A percentile compares a stretch with the other conserved stretches of the same genome.
These are phyloP conservation scores for Termitomyces sp. DNA, from an alignment of 768 basidiomycete species.

Conservation along the genomic window DNA sequence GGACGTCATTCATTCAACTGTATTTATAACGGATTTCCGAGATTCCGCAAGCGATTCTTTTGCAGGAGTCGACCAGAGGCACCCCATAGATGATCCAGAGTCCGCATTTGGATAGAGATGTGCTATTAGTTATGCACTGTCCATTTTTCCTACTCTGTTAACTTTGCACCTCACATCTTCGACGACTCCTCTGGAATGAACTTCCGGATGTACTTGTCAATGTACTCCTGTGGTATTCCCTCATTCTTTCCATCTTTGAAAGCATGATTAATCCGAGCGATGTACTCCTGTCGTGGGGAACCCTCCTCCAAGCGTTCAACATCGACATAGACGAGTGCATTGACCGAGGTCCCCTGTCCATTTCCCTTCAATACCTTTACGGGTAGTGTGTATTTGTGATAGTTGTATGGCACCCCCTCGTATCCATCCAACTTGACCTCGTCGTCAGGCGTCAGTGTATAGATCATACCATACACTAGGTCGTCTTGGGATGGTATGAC, in stretches of 20 bases:
- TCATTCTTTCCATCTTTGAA: conserved; percentile 39
- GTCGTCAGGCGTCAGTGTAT: conserved; percentile 39
- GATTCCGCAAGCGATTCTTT: not conserved
- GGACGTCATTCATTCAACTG: not conserved
- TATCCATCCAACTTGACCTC: conserved; percentile 42
- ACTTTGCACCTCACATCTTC: not conserved
- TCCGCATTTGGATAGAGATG: not conserved
- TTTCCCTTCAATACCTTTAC: conserved; percentile 24
- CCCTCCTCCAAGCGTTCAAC: conserved; percentile 29
- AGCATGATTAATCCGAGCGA: conserved; percentile 44
- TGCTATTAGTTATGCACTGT: not conserved
- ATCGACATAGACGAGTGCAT: conserved; percentile 44
- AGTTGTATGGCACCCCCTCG: conserved; percentile 37
- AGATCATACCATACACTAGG: conserved; percentile 26
- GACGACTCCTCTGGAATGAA: conserved; percentile 32
- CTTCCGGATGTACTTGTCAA: conserved; percentile 42
- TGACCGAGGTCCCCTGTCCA: conserved; percentile 13
- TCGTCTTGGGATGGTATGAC: conserved; percentile 40
- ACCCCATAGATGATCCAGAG: not conserved
- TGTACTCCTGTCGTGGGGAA: conserved; percentile 39
- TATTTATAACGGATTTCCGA: not conserved
- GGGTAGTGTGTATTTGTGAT: conserved; percentile 34
- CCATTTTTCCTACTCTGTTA: not conserved
- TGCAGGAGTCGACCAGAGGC: not conserved
- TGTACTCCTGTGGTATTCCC: conserved; percentile 40